Base-by-base conservation (phyloP, 2,329 filamentous ascomycete genomes). In the Mycosphaerella sp. region DNA sequence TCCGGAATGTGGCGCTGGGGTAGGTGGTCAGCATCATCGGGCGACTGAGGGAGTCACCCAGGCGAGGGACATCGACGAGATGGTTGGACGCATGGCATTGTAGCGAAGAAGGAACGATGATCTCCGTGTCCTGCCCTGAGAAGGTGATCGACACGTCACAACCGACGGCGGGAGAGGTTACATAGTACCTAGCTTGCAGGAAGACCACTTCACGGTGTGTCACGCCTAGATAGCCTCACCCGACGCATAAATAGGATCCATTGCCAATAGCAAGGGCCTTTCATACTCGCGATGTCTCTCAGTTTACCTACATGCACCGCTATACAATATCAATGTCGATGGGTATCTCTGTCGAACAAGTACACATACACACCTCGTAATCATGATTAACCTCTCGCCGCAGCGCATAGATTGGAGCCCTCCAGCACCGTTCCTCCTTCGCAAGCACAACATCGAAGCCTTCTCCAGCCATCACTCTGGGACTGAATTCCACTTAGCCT, bases 1-100 rank as follows among this genome's bases (percentile, higher is more conserved):
- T 57, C 82, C 84, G 0, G 76, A 86, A 55, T 88, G 84, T 56
- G 75, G 73, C 1, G 72, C 73, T 1, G 54, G 65, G 0, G 74
- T 87, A 25, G 83, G 82, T 2, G 83, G 84, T 0, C 62, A 59
- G 41, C 7, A 74, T 35, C 80, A 85, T 63, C 46, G 7, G 7
- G 54, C 74, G n/a, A 75, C 70, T 0, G 68, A 62, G 12, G 82
- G 82, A 1, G 79, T 83, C 2, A 70, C 63, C 10, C 69, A 61
- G 37, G 80, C 79, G 0, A 53, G 32, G 0, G 71, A 77, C 12
- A 74, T 82, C 56, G 79, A 82, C 53, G 36, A 52, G 35, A 45
- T 58, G 44, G 64, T 69, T 42, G 55, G 58, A 21, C 18, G 6
- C 18, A 21, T 21, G 18, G 18, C 18, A 21, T 21, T 21, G 18